Evolutionary conservation across 1,284 basidiomycete genomes (phyloP).

Genomic region (Pterulicium gracile): DNA sequence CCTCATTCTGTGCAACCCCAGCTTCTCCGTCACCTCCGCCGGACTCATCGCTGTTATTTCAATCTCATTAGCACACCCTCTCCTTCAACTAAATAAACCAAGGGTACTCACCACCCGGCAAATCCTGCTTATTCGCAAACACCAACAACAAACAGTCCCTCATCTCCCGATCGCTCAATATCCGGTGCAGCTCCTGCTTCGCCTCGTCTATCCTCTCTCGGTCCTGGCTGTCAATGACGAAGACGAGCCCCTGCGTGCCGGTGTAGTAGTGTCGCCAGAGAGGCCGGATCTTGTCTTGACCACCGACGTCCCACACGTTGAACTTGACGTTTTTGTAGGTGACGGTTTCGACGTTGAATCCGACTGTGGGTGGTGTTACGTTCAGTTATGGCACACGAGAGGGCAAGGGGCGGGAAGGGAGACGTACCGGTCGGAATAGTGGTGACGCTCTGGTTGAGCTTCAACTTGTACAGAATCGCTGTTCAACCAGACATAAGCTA

Average conservation of each 20-base stretch:
- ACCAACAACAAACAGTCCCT: constrained; percentile 94
- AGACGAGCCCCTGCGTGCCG: constrained; percentile 99
- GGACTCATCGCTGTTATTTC: constrained; percentile 98
- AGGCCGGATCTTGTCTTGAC: constrained; percentile 97
- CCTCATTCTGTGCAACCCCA: constrained; percentile 92
- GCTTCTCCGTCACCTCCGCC: constrained; percentile 95
- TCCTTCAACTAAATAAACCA: constrained; percentile 5
- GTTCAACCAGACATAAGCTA: constrained; percentile 8
- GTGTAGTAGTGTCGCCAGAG: constrained; percentile 98
- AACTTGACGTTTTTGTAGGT: constrained; percentile 99
- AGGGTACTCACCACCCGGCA: constrained; percentile 80
- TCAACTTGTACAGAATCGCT: constrained; percentile 99
- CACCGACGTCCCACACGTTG: constrained; percentile 99
- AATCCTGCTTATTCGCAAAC: constrained; percentile 99
- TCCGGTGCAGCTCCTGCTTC: constrained; percentile 91
- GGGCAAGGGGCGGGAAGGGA: constrained; percentile 9
- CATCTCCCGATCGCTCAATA: constrained; percentile 97
- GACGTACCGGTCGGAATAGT: constrained; percentile 92
- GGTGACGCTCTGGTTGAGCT: constrained; percentile 97
- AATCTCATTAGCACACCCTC: too few species aligned
- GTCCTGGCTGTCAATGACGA: constrained; percentile 88
- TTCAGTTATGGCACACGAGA: too few species aligned
- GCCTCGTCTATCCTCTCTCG: constrained; percentile 95
- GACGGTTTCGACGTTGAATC: constrained; percentile 99
- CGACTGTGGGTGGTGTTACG: too few species aligned